Evolutionary conservation across 2,329 filamentous ascomycete genomes (phyloP).

Genomic region (Drechslerella dactyloides): DNA sequence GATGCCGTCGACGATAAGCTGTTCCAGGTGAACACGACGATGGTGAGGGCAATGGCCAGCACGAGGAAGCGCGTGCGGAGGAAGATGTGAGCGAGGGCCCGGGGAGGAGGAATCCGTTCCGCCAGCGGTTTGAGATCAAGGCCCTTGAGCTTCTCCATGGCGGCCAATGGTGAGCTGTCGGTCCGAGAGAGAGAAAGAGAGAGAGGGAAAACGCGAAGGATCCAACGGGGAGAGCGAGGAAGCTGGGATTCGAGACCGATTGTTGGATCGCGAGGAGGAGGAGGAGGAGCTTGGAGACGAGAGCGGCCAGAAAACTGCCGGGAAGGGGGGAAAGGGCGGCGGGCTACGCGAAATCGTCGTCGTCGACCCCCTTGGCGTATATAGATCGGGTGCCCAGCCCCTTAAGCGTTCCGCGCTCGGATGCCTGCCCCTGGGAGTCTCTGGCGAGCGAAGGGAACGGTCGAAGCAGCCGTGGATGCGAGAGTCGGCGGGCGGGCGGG

Average conservation of each 20-base stretch:
- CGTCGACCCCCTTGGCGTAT: too few species aligned
- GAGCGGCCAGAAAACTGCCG: neutral
- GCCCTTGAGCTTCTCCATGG: slow-evolving; percentile 37
- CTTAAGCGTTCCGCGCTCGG: neutral
- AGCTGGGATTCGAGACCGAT: neutral
- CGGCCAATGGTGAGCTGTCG: slow-evolving; percentile 6
- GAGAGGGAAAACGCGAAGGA: neutral
- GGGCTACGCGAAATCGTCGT: too few species aligned
- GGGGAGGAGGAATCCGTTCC: slow-evolving; percentile 30
- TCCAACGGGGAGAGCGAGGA: neutral
- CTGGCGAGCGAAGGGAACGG: neutral
- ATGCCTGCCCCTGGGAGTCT: neutral
- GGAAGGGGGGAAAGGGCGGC: neutral
- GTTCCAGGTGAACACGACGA: slow-evolving; percentile 39
- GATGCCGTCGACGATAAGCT: slow-evolving; percentile 31
- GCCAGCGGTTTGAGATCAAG: slow-evolving; percentile 38
- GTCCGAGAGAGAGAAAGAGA: too few species aligned
- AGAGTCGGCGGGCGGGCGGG: neutral
- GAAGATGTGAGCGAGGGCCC: slow-evolving; percentile 37
- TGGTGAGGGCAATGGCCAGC: slow-evolving; percentile 22
- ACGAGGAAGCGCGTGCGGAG: slow-evolving; percentile 40
- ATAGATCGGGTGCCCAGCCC: neutral
- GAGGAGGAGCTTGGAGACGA: slow-evolving; percentile 1
- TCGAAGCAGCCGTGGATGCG: neutral
- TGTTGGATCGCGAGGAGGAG: neutral